These are phyloP conservation scores for Calcarisporium arbuscula DNA, from an alignment of 2,329 filamentous ascomycete genomes.

Conservation along the genomic window DNA sequence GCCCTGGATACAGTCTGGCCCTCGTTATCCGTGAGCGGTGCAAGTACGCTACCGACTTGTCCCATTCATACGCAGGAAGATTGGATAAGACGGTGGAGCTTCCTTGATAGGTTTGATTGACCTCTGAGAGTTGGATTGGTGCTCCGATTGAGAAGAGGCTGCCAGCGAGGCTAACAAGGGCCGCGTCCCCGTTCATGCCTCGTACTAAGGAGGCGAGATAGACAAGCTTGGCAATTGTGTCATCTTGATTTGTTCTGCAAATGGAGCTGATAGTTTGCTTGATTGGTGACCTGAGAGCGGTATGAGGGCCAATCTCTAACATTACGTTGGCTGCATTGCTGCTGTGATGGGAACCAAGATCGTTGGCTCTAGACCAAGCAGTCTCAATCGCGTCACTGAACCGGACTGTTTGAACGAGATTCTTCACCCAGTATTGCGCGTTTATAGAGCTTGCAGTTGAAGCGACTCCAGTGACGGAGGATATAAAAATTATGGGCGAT, in stretches of 20 bases:
- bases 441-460: not conserved
- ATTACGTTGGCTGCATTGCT: constrained; percentile 17
- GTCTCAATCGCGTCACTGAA: constrained; percentile 4
- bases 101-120: constrained; percentile 22
- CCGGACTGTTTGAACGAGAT: constrained; percentile 5
- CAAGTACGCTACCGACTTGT: constrained; percentile 25
- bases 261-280: constrained; percentile 33
- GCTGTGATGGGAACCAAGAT: too few relatives aligned
- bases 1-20: constrained; percentile 25
- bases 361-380: too few relatives aligned
- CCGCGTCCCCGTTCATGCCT: not conserved
- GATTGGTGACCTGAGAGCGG: constrained; percentile 36
- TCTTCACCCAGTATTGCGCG: constrained; percentile 8
- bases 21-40: constrained; percentile 34
- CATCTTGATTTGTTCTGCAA: too few relatives aligned
- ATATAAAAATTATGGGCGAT: too few relatives aligned
- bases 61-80: constrained; percentile 15
- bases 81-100: constrained; percentile 8
- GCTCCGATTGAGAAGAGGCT: not conserved
- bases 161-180: not conserved
- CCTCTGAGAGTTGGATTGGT: not conserved
- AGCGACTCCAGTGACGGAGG: constrained; percentile 4
- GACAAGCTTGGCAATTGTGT: not conserved
- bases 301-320: constrained; percentile 38
- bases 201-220: not conserved